phyloP scores from a whole-genome alignment of 2,329 filamentous ascomycete species.

The Trichothecium roseum region DNA sequence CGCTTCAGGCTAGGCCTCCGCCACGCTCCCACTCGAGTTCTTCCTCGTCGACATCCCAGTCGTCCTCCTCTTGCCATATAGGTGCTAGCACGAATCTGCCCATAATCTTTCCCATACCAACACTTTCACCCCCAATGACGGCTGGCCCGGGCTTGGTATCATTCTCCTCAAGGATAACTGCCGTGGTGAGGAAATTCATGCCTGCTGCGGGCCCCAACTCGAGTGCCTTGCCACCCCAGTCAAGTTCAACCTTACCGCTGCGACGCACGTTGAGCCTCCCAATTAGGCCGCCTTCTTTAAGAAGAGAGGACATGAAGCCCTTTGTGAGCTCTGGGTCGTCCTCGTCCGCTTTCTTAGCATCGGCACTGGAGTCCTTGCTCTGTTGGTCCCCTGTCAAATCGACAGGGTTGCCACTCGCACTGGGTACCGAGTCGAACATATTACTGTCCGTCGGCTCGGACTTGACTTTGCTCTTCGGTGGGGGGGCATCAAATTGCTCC shows the following conservation, averaged over 20 bases:
- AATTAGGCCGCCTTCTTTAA: slow-evolving; percentile 44
- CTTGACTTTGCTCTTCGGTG: slow-evolving; percentile 23
- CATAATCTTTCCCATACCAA: slow-evolving; percentile 54
- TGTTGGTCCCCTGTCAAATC: slow-evolving; percentile 29
- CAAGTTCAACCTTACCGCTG: slow-evolving; percentile 51
- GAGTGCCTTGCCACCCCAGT: slow-evolving; percentile 49
- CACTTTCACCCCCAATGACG: slow-evolving; percentile 37
- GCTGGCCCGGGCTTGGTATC: slow-evolving; percentile 37
- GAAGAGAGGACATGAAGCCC: slow-evolving; percentile 26
- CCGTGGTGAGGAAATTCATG: slow-evolving; percentile 46
- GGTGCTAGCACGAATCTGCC: slow-evolving; percentile 51
- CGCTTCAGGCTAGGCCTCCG: slow-evolving; percentile 3
- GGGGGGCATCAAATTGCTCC: slow-evolving; percentile 6
- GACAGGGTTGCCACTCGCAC: slow-evolving; percentile 17
- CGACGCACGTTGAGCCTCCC: slow-evolving; percentile 50
- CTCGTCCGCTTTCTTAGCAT: slow-evolving; percentile 14
- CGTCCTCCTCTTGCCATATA: slow-evolving; percentile 46
- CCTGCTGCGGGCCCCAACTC: slow-evolving; percentile 40
- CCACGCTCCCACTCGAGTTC: slow-evolving; percentile 15
- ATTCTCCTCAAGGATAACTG: slow-evolving; percentile 47
- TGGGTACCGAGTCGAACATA: slow-evolving; percentile 21
- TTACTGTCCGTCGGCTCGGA: slow-evolving; percentile 27
- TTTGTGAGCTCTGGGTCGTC: slow-evolving; percentile 19
- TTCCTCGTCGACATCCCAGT: slow-evolving; percentile 36
- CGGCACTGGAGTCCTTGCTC: slow-evolving; percentile 13